Base-by-base conservation (phyloP, 257 asterid genomes). In the Handroanthus guayacan region DNA sequence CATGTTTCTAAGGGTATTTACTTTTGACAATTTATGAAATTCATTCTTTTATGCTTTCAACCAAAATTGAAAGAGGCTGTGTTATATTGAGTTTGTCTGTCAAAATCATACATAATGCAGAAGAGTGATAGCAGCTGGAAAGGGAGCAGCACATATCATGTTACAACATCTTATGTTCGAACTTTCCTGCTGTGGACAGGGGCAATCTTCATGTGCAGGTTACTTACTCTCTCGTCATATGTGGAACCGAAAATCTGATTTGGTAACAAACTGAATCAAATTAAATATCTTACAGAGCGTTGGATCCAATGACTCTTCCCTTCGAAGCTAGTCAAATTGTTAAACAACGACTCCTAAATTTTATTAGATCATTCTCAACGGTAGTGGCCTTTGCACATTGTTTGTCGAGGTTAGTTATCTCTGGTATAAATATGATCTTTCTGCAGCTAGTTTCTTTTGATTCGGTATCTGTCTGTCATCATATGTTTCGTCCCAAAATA, bases 171-270 rank as follows among this genome's bases (percentile, higher is more conserved):
- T 37, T 95, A 95, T 81, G 74, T 92, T 74, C 97, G 87, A 83
- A 97, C 98, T 20, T 71, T 95, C 79, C 83, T 95, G 79, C 79
- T 95, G 41, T 95, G 99, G 98, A 77, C 80, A 13, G 98, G 96
- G 84, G 94, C 90, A 47, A 84, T 91, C 76, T 91, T 85, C 81
- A 78, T 95, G 80, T 95, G 99, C 98, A 89, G 97, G 99, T 95
- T 80, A 80, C 77, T 31, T 62, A 14, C 63, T 44, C 69, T 80
- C 62, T 72, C 58, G 64, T 71, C 38, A 74, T 75, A 67, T 65
- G 77, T 39, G 43, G 11, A 64, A 57, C 10, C 44, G 18, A 54
- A 39, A 65, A 62, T 41, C 50, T 67, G 54, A 41, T 69, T 16
- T 18, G 64, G 37, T 51, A 14, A 36, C 43, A 62, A 61, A 78